These are phyloP conservation scores for Conringia planisiliqua DNA, from an alignment of 345 rosid species.

Conservation along the genomic window DNA sequence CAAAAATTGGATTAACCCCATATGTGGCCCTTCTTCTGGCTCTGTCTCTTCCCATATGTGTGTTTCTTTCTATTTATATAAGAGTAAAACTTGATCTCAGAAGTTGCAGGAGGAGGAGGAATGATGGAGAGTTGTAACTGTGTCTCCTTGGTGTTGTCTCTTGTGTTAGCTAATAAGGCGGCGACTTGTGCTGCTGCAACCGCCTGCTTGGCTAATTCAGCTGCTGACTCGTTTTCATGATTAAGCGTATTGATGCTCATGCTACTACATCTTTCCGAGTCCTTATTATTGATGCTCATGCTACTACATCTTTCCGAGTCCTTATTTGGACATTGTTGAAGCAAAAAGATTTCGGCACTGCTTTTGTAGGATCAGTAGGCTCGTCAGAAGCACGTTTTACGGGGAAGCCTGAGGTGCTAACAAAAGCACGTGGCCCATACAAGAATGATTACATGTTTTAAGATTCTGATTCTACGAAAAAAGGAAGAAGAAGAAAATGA, in stretches of 20 bases:
- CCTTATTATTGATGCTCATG: too few species aligned
- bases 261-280: too few species aligned
- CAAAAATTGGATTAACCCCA: neutral
- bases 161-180: slow-evolving; percentile 57
- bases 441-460: neutral
- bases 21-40: too few species aligned
- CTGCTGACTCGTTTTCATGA: slow-evolving; percentile 73
- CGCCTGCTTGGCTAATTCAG: slow-evolving; percentile 74
- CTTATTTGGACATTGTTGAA: too few species aligned
- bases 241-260: too few species aligned
- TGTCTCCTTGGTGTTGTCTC: slow-evolving; percentile 42
- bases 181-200: slow-evolving; percentile 95
- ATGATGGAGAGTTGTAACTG: slow-evolving; percentile 33
- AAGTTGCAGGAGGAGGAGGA: neutral
- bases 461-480: too few species aligned
- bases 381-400: slow-evolving; percentile 36
- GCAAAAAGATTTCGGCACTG: too few species aligned
- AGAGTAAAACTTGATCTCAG: slow-evolving; percentile 48
- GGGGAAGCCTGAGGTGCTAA: slow-evolving; percentile 71
- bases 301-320: too few species aligned
- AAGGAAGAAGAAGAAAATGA: too few species aligned
- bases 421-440: slow-evolving; percentile 57
- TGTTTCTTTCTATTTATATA: slow-evolving; percentile 4
- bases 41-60: neutral
- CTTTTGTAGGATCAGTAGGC: slow-evolving; percentile 17